Conservation (phyloP, 495 filamentous ascomycete species). For the Ramalina peruviana region DNA sequence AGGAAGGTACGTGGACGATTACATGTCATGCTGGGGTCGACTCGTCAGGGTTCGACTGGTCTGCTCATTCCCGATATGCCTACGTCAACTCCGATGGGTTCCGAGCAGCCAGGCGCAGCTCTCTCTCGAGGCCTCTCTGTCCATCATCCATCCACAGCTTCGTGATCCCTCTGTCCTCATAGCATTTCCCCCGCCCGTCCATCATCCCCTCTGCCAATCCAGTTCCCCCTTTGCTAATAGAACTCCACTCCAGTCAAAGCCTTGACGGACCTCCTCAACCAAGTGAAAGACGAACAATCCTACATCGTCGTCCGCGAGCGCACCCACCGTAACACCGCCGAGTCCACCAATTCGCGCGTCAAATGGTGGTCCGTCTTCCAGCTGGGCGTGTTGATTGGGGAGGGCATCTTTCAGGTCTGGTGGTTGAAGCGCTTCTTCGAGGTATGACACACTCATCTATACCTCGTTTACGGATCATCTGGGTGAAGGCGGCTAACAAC, state of each 20-base stretch:
- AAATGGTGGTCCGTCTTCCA: conserved; percentile 99
- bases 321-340: conserved; percentile 92
- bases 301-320: conserved; percentile 94
- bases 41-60: no score
- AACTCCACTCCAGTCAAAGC: conserved; percentile 48
- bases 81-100: no score
- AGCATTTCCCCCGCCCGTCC: no score
- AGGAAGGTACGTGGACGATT: conserved; percentile 47
- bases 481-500: neutral
- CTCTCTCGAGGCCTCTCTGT: no score
- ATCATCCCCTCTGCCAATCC: no score
- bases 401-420: conserved; percentile 98
- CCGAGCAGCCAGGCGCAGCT: no score
- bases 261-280: conserved; percentile 70
- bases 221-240: conserved; percentile 1
- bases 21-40: no score
- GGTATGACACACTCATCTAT: conserved; percentile 34
- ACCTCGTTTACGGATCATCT: neutral
- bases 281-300: conserved; percentile 93
- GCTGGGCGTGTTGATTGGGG: conserved; percentile 72
- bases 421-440: conserved; percentile 98
- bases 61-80: no score
- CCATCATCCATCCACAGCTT: no score
- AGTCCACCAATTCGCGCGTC: conserved; percentile 91
- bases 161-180: no score